phyloP scores from a whole-genome alignment of 148 eudicot species.

The Amaranthus hypochondriacus region DNA sequence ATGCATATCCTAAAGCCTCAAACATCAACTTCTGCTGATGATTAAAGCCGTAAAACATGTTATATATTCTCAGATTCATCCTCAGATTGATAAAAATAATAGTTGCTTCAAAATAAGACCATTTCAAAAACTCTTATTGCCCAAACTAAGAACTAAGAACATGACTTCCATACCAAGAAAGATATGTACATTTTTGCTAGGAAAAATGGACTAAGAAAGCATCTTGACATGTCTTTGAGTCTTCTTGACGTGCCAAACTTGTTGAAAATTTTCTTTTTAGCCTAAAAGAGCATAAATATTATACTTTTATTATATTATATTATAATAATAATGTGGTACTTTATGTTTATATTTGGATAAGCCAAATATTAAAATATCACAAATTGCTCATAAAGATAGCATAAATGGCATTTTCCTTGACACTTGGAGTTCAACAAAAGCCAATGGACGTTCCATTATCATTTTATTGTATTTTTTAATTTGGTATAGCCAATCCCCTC shows the following conservation, averaged over 20 bases:
- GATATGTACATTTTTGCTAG: too few species aligned
- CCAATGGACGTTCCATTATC: slow-evolving; percentile 6
- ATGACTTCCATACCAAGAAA: too few species aligned
- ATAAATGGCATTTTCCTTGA: background rate
- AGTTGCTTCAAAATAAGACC: too few species aligned
- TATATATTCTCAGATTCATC: too few species aligned
- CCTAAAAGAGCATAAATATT: background rate
- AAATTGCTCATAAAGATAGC: background rate
- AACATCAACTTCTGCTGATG: too few species aligned
- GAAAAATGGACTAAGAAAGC: too few species aligned
- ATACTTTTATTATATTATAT: background rate
- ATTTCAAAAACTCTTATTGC: too few species aligned
- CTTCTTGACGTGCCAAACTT: background rate
- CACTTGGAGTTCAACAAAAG: slow-evolving; percentile 28
- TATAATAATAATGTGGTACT: background rate
- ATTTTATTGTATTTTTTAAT: background rate
- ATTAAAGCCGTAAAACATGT: too few species aligned
- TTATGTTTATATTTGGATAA: background rate
- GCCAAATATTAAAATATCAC: background rate
- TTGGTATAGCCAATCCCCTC: slow-evolving; percentile 2
- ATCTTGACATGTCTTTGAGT: too few species aligned
- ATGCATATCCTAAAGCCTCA: too few species aligned
- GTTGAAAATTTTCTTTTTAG: background rate
- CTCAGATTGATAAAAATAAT: too few species aligned
- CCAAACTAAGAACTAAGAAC: too few species aligned